A percentile compares a stretch with the other conserved stretches of the same genome.
Evolutionary conservation across 169 alveolate species (phyloP).

Genomic region (Cystoisospora suis): DNA sequence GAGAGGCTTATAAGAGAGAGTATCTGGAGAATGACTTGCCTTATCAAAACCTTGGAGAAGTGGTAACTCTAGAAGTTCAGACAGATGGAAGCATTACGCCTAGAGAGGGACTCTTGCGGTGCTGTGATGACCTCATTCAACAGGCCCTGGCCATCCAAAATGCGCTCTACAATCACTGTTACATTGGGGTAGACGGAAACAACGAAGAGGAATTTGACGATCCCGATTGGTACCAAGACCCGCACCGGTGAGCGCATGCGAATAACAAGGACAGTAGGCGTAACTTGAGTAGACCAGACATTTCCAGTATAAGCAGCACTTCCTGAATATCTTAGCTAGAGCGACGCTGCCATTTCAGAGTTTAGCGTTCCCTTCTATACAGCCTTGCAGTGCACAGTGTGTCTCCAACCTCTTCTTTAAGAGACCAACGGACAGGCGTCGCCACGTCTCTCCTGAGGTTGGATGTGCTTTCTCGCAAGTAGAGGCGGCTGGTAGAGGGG

Average conservation of each 20-base stretch:
- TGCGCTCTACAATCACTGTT: conserved; percentile 76
- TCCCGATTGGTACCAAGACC: conserved; percentile 79
- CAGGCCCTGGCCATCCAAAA: conserved; percentile 75
- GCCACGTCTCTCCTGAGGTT: too few species aligned
- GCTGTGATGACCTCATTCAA: conserved; percentile 74
- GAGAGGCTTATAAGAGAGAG: not conserved
- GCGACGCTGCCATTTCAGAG: too few species aligned
- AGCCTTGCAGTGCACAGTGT: too few species aligned
- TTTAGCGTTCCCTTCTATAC: too few species aligned
- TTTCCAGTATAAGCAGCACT: too few species aligned
- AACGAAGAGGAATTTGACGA: conserved; percentile 76
- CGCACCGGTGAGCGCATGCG: conserved; percentile 53
- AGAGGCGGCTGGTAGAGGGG: too few species aligned
- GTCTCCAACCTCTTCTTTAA: too few species aligned
- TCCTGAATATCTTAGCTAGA: too few species aligned
- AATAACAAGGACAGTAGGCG: too few species aligned
- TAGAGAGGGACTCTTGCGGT: conserved; percentile 77
- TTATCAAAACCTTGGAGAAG: conserved; percentile 75
- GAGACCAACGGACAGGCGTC: too few species aligned
- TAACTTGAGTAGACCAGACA: too few species aligned
- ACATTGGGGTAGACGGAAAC: conserved; percentile 73
- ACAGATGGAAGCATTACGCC: conserved; percentile 88
- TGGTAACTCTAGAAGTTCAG: conserved; percentile 83
- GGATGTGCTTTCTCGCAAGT: too few species aligned
- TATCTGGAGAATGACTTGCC: conserved; percentile 26